Evolutionary conservation across 345 rosid genomes (phyloP).

Genomic region (Eucalyptus tenuipes): DNA sequence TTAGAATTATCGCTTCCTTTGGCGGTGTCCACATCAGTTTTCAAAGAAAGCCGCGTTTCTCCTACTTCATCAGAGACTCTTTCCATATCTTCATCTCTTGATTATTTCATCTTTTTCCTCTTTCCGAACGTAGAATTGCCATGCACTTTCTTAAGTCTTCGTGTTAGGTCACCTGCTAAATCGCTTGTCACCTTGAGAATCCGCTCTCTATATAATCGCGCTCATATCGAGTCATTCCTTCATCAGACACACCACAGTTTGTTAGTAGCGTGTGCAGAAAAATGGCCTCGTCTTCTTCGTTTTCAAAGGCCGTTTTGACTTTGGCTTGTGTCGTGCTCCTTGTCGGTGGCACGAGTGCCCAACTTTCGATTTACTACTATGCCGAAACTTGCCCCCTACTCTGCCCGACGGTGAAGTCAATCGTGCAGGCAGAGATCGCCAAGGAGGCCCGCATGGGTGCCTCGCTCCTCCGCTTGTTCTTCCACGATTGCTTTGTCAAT

Average conservation of each 20-base stretch:
- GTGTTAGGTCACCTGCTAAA: slow-evolving; percentile 59
- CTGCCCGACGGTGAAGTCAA: slow-evolving; percentile 32
- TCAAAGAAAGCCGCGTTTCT: not conserved
- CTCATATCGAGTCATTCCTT: not conserved
- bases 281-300: slow-evolving; percentile 13
- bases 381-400: slow-evolving; percentile 53
- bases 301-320: not conserved
- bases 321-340: slow-evolving; percentile 19
- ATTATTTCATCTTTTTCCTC: not conserved
- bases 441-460: slow-evolving; percentile 63
- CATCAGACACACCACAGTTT: not conserved
- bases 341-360: slow-evolving; percentile 27
- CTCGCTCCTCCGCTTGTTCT: slow-evolving; percentile 71
- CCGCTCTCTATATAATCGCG: not conserved
- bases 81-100: not conserved
- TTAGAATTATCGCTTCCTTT: not conserved
- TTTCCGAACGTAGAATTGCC: not conserved
- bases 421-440: slow-evolving; percentile 35
- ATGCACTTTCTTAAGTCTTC: slow-evolving; percentile 10
- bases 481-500: slow-evolving; percentile 92
- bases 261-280: not conserved
- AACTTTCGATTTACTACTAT: slow-evolving; percentile 62
- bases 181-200: not conserved
- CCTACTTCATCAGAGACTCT: not conserved
- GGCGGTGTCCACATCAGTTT: not conserved